A percentile compares a stretch with the other conserved stretches of the same genome.
phyloP scores from a whole-genome alignment of 148 eudicot genomes.

The Bassia scoparia region DNA sequence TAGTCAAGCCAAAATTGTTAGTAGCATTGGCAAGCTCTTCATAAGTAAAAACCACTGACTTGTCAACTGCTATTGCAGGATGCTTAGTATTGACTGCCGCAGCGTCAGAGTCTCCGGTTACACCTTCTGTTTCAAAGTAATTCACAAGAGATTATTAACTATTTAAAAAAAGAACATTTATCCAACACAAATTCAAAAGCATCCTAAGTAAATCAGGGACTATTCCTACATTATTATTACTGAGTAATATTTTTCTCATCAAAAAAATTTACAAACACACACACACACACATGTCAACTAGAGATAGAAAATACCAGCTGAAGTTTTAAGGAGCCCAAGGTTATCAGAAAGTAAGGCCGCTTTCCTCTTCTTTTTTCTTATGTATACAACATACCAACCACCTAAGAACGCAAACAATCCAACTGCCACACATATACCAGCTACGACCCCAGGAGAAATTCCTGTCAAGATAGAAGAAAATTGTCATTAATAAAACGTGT shows the following conservation, averaged over 20 bases:
- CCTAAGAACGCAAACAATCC: constrained; percentile 35
- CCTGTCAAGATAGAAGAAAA: constrained; percentile 37
- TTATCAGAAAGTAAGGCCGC: constrained; percentile 28
- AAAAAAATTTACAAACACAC: background rate
- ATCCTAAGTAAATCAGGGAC: background rate
- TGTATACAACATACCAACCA: constrained; percentile 30
- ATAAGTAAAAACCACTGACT: constrained; percentile 79
- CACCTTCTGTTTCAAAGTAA: constrained; percentile 27
- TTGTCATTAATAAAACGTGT: constrained; percentile 9
- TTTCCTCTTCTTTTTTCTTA: constrained; percentile 40
- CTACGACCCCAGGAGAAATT: constrained; percentile 42
- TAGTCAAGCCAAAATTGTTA: constrained; percentile 66
- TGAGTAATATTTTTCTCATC: too few species aligned
- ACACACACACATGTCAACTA: background rate
- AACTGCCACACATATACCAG: constrained; percentile 41
- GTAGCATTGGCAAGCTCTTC: constrained; percentile 83
- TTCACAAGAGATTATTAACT: constrained; percentile 12
- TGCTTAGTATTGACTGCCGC: constrained; percentile 26
- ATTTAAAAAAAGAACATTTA: background rate
- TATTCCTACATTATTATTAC: background rate
- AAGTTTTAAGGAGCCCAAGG: constrained; percentile 28
- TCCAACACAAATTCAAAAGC: background rate
- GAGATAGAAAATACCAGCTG: constrained; percentile 29
- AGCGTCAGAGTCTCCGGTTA: constrained; percentile 32
- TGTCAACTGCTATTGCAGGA: constrained; percentile 60